Conservation (phyloP, 2,329 filamentous ascomycete species). For the Curvularia eragrostidis region DNA sequence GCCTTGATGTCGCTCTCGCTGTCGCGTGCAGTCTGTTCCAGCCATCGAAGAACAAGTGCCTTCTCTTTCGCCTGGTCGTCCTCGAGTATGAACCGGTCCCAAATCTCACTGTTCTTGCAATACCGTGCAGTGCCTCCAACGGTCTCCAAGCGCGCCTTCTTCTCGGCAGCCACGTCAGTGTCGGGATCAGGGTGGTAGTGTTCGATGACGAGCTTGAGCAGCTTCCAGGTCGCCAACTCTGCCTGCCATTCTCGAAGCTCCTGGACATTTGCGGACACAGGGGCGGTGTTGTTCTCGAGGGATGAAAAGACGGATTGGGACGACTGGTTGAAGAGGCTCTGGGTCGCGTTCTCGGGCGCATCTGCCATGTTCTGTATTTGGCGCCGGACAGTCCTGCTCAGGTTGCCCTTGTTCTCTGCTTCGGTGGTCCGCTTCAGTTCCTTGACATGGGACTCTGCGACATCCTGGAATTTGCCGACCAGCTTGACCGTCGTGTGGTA, state of each 20-base stretch:
- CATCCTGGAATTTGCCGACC: slow-evolving; percentile 54
- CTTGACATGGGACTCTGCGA: slow-evolving; percentile 59
- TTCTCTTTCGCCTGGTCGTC: slow-evolving; percentile 80
- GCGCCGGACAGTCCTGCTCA: slow-evolving; percentile 42
- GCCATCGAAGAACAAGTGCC: slow-evolving; percentile 81
- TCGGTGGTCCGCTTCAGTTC: slow-evolving; percentile 54
- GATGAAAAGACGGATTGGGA: slow-evolving; percentile 28
- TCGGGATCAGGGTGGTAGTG: slow-evolving; percentile 62
- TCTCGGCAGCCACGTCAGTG: slow-evolving; percentile 41
- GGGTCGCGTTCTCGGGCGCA: slow-evolving; percentile 18
- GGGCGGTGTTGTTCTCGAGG: slow-evolving; percentile 20
- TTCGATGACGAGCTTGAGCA: slow-evolving; percentile 77
- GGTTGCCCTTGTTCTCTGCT: slow-evolving; percentile 46
- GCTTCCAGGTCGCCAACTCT: slow-evolving; percentile 90
- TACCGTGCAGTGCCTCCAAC: slow-evolving; percentile 55
- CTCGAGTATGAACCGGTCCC: slow-evolving; percentile 75
- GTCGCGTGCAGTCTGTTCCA: slow-evolving; percentile 76
- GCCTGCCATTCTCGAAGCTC: slow-evolving; percentile 73
- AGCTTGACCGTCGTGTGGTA: slow-evolving; percentile 59
- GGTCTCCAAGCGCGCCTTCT: slow-evolving; percentile 40
- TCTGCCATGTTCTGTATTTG: slow-evolving; percentile 43
- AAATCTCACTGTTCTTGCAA: slow-evolving; percentile 67
- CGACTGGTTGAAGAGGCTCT: slow-evolving; percentile 26
- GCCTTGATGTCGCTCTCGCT: slow-evolving; percentile 75
- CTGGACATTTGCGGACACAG: slow-evolving; percentile 50